These are phyloP conservation scores for Tetrapisispora nanseiensis DNA, from an alignment of 805 yeast species.

Conservation along the genomic window DNA sequence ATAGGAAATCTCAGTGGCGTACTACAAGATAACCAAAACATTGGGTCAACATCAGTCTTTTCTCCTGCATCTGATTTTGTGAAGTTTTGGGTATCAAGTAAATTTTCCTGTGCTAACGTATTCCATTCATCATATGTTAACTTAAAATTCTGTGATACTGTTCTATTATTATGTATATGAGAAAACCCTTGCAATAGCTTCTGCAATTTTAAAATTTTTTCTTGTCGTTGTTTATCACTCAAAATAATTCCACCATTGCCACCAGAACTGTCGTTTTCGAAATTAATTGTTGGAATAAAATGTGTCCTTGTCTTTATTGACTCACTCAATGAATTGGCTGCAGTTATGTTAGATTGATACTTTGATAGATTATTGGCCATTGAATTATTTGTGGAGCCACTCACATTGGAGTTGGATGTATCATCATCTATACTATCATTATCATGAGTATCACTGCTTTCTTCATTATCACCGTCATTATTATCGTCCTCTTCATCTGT, in stretches of 20 bases:
- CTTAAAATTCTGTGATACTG: constrained; percentile 10
- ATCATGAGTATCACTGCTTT: not conserved
- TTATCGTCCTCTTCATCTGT: constrained; percentile 1
- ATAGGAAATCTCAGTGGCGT: constrained; percentile 67
- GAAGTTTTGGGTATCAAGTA: constrained; percentile 1
- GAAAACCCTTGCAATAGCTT: constrained; percentile 9
- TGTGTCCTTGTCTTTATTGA: not conserved
- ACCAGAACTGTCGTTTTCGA: not conserved
- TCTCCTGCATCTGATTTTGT: not conserved
- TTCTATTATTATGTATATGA: constrained; percentile 16
- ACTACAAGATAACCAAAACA: constrained; percentile 51
- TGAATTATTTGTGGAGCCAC: not conserved
- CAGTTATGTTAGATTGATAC: not conserved
- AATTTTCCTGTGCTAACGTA: constrained; percentile 7
- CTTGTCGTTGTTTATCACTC: not conserved
- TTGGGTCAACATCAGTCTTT: constrained; percentile 22
- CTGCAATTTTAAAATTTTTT: constrained; percentile 9
- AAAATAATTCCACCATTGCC: not conserved
- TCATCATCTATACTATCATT: not conserved
- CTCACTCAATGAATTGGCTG: not conserved
- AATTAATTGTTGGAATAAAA: not conserved
- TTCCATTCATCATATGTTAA: constrained; percentile 22
- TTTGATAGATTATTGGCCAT: not conserved
- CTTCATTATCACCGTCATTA: constrained; percentile 1
- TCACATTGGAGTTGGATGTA: no score